Evolutionary conservation across 805 yeast species (phyloP), one percentile per base, ranked within the genome.

Genomic region (Candida corydali): DNA sequence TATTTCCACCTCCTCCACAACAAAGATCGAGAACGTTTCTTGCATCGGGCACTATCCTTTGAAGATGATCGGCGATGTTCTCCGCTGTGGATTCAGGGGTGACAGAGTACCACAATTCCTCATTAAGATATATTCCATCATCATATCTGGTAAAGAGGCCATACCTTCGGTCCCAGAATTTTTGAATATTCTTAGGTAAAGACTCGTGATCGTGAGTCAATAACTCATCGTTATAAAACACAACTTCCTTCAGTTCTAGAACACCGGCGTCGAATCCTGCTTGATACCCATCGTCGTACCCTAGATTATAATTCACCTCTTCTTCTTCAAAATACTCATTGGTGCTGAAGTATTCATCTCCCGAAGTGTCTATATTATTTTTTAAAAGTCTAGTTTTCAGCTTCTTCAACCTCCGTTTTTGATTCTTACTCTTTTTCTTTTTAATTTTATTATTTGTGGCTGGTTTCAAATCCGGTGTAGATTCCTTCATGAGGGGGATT

Each of bases 1-100:
- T 63, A 51, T 86, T 86, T 0, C 95, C 95, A 1, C 95, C 96
- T 1, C 88, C 95, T 0, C 96, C 96, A 45, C 91, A 80, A 48
- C 86, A 85, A 2, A 84, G 70, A 50, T 87, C 96, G 10, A 82
- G 54, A 0, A 80, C 59, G 3, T 61, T 65, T 4, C 44, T 45
- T 2, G 76, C 70, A 0, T 69, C 51, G 0, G 80, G 86, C 16
- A 76, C 53, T 39, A 80, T 69, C 11, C 72, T 68, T 34, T 63
- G 56, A 12, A 80, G 57, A 39, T 76, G 70, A 37, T 70, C 66
- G 0, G 88, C 82, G 0, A 73, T 57, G 47, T 76, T 78, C 5
- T 62, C 58, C 1, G 96, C 93, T 1, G 85, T 62, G 1, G 55
- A 49, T 50, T 89, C 97, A 0, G 95, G 89, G 0, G 98, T 89